Conservation (phyloP, 2,329 filamentous ascomycete species). For the Pestalotiopsis sp. region DNA sequence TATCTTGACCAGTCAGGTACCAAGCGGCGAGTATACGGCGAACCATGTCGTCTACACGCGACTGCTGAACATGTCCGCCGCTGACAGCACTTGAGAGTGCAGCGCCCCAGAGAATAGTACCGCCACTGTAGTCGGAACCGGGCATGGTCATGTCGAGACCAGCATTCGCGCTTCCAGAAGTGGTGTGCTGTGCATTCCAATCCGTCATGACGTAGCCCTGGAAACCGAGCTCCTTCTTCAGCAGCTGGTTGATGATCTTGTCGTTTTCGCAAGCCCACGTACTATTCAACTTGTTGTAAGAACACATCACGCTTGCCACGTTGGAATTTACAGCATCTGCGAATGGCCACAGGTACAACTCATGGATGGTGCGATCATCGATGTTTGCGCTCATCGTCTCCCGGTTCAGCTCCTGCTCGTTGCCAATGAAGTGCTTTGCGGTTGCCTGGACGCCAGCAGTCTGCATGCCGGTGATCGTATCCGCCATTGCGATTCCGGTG, state of each 20-base stretch:
- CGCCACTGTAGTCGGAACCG: constrained; percentile 61
- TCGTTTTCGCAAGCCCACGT: constrained; percentile 70
- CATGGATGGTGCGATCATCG: constrained; percentile 68
- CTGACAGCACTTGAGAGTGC: constrained; percentile 56
- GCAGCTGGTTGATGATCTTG: constrained; percentile 59
- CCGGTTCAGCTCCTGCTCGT: constrained; percentile 69
- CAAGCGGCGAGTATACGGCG: constrained; percentile 65
- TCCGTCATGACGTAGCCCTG: constrained; percentile 62
- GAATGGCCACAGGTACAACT: constrained; percentile 70
- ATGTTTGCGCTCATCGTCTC: constrained; percentile 58
- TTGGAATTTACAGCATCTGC: constrained; percentile 69
- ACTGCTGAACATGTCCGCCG: constrained; percentile 58
- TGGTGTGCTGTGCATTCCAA: constrained; percentile 78
- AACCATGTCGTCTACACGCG: constrained; percentile 69
- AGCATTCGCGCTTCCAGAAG: constrained; percentile 64
- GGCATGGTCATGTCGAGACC: constrained; percentile 86
- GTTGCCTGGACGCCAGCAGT: constrained; percentile 51
- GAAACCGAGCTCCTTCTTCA: constrained; percentile 78
- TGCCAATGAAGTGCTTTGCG: constrained; percentile 65
- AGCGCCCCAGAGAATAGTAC: constrained; percentile 57
- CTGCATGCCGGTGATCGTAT: constrained; percentile 64
- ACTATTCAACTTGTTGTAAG: constrained; percentile 72
- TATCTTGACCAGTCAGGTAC: constrained; percentile 59
- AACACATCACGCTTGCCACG: constrained; percentile 71
- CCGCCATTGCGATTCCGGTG: constrained; percentile 60